These are phyloP conservation scores for Carallia pectinifolia DNA, from an alignment of 345 rosid species.

Conservation along the genomic window DNA sequence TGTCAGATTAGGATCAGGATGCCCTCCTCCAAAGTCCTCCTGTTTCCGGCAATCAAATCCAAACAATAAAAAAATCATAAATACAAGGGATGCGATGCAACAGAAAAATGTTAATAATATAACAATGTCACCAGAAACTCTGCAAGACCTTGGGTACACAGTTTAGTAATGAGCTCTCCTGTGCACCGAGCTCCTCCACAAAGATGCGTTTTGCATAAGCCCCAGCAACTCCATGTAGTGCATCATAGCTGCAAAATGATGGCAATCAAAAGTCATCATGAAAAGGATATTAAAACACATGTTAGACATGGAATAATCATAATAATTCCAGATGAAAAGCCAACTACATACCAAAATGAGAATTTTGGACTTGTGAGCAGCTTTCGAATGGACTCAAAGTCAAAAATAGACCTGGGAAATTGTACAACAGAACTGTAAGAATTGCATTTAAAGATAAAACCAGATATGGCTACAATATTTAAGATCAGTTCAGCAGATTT, in stretches of 20 bases:
- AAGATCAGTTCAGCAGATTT: neutral
- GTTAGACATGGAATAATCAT: neutral
- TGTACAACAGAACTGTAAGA: neutral
- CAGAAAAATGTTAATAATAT: neutral
- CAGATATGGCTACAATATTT: neutral
- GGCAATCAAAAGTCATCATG: constrained; percentile 13
- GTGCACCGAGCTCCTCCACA: constrained; percentile 95
- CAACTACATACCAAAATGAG: constrained; percentile 71
- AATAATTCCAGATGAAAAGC: constrained; percentile 13
- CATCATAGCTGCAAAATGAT: constrained; percentile 69
- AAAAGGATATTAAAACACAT: constrained; percentile 8
- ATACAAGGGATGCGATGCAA: neutral
- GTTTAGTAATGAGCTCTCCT: constrained; percentile 80
- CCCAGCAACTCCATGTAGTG: constrained; percentile 97
- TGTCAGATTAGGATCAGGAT: constrained; percentile 98
- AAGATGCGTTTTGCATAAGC: constrained; percentile 87
- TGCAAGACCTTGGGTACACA: constrained; percentile 81
- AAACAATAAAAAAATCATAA: constrained; percentile 11
- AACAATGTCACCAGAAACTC: constrained; percentile 6
- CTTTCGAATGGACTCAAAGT: constrained; percentile 72
- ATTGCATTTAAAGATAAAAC: neutral
- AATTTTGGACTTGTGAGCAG: constrained; percentile 84
- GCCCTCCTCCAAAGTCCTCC: constrained; percentile 99
- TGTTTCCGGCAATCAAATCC: constrained; percentile 28
- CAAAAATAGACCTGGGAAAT: constrained; percentile 84